These are phyloP conservation scores for Tritrichomonas musculus DNA, from an alignment of 208 protist species.

Conservation along the genomic window DNA sequence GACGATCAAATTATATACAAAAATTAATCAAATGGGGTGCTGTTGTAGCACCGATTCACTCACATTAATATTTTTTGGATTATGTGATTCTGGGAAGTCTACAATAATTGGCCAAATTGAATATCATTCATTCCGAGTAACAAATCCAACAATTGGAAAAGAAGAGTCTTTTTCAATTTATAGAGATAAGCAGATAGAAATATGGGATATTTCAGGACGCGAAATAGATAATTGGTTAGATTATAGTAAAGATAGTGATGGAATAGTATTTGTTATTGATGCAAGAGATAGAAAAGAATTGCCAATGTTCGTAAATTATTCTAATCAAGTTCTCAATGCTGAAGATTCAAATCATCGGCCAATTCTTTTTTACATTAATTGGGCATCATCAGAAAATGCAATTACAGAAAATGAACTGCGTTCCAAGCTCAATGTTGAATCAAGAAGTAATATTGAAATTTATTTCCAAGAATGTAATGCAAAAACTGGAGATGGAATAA, in stretches of 20 bases:
- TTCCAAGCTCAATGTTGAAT: too few relatives aligned
- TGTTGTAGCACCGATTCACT: neutral
- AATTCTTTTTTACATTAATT: neutral
- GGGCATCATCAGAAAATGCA: neutral
- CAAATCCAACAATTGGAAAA: neutral
- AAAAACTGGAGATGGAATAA: neutral
- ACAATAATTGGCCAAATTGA: constrained; percentile 9
- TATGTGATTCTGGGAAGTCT: neutral
- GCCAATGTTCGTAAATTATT: neutral
- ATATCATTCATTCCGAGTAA: neutral
- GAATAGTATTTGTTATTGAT: constrained; percentile 26
- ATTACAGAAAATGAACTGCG: neutral
- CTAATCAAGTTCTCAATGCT: neutral
- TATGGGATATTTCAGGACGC: neutral
- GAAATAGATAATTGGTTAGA: neutral
- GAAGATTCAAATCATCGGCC: neutral
- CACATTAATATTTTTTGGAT: neutral
- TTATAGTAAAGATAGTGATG: neutral
- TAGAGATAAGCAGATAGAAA: neutral
- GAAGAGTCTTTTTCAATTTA: neutral
- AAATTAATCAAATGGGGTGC: constrained; percentile 29
- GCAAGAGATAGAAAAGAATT: neutral
- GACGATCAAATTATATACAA: too few relatives aligned
- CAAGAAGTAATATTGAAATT: neutral
- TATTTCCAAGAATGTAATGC: neutral